phyloP scores from a whole-genome alignment of 148 eudicot species.

The Rhododendron mucronatum region DNA sequence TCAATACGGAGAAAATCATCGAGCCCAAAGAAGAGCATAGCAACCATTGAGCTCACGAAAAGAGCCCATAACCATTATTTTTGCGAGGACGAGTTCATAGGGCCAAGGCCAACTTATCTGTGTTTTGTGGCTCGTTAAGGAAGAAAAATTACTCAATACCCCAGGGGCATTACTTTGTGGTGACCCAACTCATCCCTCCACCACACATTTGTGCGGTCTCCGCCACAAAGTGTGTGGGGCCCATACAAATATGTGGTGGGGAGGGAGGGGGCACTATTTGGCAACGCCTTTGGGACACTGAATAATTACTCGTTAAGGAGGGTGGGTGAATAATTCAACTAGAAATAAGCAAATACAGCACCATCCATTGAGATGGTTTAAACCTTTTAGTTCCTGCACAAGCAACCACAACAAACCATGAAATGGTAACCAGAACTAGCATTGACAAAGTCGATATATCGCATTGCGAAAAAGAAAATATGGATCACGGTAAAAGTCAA shows the following conservation, averaged over 20 bases:
- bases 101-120: neutral
- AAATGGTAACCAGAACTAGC: neutral
- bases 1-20: neutral
- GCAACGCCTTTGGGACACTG: too few relatives aligned
- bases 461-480: conserved; percentile 4
- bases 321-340: neutral
- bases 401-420: neutral
- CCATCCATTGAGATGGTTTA: neutral
- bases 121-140: neutral
- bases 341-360: neutral
- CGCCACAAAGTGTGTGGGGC: too few relatives aligned
- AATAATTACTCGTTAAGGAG: neutral
- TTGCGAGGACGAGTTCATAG: neutral
- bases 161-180: too few relatives aligned
- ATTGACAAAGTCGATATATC: neutral
- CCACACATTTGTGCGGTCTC: too few relatives aligned
- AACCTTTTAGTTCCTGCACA: neutral
- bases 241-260: too few relatives aligned
- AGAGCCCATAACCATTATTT: neutral
- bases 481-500: neutral
- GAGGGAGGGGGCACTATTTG: too few relatives aligned
- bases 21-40: neutral
- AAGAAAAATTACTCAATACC: too few relatives aligned
- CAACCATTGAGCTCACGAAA: neutral
- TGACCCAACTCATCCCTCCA: too few relatives aligned